These are phyloP conservation scores for Aureococcus anophagefferens DNA, from an alignment of 108 stramenopile species.

Conservation along the genomic window DNA sequence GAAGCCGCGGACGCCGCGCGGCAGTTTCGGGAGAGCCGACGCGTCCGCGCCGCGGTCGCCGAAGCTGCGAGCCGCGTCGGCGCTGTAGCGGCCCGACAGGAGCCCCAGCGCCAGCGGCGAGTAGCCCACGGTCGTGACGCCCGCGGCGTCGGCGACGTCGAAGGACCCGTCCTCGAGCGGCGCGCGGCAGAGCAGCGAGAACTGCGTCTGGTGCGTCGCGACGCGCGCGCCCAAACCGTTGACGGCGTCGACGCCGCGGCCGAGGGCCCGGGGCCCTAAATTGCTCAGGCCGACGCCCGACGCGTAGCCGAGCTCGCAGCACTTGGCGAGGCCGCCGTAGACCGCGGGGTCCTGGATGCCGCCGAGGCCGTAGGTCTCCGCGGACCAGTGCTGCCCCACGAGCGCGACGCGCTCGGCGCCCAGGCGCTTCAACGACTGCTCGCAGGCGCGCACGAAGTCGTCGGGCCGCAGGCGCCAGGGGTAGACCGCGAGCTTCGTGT, in stretches of 20 bases:
- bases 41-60: too few relatives aligned
- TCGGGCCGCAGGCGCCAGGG: background rate
- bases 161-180: too few relatives aligned
- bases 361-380: background rate
- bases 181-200: background rate
- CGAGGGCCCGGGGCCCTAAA: background rate
- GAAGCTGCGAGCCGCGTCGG: too few relatives aligned
- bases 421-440: background rate
- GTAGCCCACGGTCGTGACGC: background rate
- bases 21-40: too few relatives aligned
- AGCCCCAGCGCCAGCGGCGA: background rate
- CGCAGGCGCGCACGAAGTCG: background rate
- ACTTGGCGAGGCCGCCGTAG: background rate
- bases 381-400: background rate
- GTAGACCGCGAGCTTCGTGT: constrained; percentile 3
- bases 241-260: background rate
- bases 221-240: background rate
- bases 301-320: background rate
- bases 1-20: too few relatives aligned
- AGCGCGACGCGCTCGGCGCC: background rate
- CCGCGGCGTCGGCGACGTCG: background rate
- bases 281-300: background rate
- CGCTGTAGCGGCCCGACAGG: too few relatives aligned
- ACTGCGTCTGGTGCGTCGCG: background rate
- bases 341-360: background rate